Evolutionary conservation across 2,329 filamentous ascomycete genomes (phyloP).

Genomic region (Penicillium sp.): DNA sequence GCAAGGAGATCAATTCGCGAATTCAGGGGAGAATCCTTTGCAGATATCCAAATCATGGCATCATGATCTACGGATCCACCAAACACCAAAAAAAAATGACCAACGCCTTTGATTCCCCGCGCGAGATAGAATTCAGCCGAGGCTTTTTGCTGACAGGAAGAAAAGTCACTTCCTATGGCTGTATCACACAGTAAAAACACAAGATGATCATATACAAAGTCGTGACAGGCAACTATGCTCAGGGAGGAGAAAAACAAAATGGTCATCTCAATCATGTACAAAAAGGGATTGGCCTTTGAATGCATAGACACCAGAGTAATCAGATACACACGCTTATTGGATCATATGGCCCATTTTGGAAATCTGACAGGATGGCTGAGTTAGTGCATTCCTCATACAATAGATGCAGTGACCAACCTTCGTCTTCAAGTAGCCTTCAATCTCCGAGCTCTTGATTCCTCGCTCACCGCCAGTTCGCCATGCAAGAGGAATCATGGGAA

Average conservation of each 20-base stretch:
- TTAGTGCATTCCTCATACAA: conserved; percentile 1
- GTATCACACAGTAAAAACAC: neutral
- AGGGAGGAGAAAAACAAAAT: conserved; percentile 5
- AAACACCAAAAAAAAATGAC: conserved; percentile 1
- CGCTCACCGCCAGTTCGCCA: conserved; percentile 75
- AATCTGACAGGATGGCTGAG: conserved; percentile 50
- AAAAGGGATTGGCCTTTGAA: too few species aligned
- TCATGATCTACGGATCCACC: conserved; percentile 7
- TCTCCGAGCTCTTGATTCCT: conserved; percentile 79
- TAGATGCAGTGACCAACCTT: conserved; percentile 58
- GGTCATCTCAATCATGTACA: conserved; percentile 23
- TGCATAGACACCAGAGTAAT: too few species aligned
- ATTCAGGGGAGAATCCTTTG: neutral
- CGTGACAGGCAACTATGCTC: conserved; percentile 13
- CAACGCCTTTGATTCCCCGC: conserved; percentile 1
- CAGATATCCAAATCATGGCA: conserved; percentile 1
- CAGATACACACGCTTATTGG: conserved; percentile 33
- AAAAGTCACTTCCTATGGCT: too few species aligned
- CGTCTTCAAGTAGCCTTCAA: conserved; percentile 88
- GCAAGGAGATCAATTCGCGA: too few species aligned
- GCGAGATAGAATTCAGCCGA: neutral
- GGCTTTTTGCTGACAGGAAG: neutral
- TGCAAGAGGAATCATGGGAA: conserved; percentile 90
- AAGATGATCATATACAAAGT: conserved; percentile 13
- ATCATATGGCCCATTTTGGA: conserved; percentile 82